Conservation (phyloP, 2,329 filamentous ascomycete species). For the Talaromyces sp. region DNA sequence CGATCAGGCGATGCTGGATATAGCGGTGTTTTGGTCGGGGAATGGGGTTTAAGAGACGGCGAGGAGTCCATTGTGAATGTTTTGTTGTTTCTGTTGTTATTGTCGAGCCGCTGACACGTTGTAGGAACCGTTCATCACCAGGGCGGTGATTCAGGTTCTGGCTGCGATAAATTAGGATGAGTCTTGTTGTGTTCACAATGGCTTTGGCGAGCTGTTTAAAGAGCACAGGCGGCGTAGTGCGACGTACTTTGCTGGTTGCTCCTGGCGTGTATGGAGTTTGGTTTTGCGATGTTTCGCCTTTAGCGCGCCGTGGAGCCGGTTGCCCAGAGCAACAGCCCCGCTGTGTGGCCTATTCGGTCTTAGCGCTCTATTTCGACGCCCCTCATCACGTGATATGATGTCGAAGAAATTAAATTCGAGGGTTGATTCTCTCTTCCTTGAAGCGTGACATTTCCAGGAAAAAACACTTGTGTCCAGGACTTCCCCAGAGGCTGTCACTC, state of each 20-base stretch:
- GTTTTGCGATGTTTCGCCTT: conserved; percentile 12
- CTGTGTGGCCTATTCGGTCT: not conserved
- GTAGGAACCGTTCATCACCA: conserved; percentile 1
- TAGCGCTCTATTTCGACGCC: not conserved
- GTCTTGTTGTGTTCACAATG: not conserved
- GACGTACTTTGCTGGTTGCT: conserved; percentile 3
- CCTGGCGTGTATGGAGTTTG: not conserved
- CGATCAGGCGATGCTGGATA: conserved; percentile 45
- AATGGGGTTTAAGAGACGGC: conserved; percentile 24
- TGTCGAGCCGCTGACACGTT: not conserved
- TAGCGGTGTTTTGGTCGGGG: conserved; percentile 33
- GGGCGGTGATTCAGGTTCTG: not conserved
- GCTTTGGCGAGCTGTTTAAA: not conserved
- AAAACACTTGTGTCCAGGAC: not conserved
- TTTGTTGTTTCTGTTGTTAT: conserved; percentile 1
- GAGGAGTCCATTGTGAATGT: conserved; percentile 31
- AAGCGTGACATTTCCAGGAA: not conserved
- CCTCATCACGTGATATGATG: conserved; percentile 7
- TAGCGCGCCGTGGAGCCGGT: conserved; percentile 6
- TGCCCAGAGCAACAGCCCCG: conserved; percentile 12
- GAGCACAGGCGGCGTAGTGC: conserved; percentile 1
- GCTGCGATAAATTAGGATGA: not conserved
- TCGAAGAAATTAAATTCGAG: not conserved
- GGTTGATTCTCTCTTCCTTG: not conserved
- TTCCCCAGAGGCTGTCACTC: not conserved